Evolutionary conservation across 495 filamentous ascomycete genomes (phyloP), one percentile per base, ranked within the genome.

Genomic region (Penicillium cosmopolitanum): DNA sequence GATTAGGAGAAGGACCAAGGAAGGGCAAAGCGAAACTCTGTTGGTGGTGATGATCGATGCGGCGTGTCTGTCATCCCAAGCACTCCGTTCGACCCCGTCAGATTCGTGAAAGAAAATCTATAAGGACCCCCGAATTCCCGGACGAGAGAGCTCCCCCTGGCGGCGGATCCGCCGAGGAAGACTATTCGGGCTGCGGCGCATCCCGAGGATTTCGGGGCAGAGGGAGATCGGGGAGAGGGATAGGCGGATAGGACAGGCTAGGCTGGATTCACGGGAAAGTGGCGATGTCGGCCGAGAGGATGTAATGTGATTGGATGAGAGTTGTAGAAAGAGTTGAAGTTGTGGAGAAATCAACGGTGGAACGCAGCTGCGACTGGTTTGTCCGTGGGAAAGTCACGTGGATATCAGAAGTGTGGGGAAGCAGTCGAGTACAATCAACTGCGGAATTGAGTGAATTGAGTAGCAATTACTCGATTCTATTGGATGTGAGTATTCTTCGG

Each of bases 281-380:
- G 55, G 59, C 18, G 33, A 57, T 68, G 61, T 77, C 73, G 74
- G 74, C 74, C 73, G 74, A 76, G 64, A 69, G 57, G 65, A 62
- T 47, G 57, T 38, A 6, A 9, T 31, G 16, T 23, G 3, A 50
- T 10, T 34, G 36, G 18, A 13, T 9, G 5, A 31, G 4, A 48
- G 23, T 48, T 23, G 11, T 31, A 31, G 5, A 31, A 31, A 31
- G 23, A 9, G n/a, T 16, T n/a, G 19, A 42, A 33, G n/a, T 25
- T 13, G 42, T 13, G 25, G 31, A 25, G 50, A 60, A 63, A 71
- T 77, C 64, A 57, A 38, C 28, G 36, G 36, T 38, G 36, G 10
- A 38, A n/a, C 1, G 46, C 18, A 18, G 46, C 21, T 48, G 36
- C 46, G 4, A 31, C 28, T 31, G 28, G 19, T 3, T 48, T 48